These are phyloP conservation scores for Conoideocrella luteorostrata DNA, from an alignment of 2,329 filamentous ascomycete species.

Conservation along the genomic window DNA sequence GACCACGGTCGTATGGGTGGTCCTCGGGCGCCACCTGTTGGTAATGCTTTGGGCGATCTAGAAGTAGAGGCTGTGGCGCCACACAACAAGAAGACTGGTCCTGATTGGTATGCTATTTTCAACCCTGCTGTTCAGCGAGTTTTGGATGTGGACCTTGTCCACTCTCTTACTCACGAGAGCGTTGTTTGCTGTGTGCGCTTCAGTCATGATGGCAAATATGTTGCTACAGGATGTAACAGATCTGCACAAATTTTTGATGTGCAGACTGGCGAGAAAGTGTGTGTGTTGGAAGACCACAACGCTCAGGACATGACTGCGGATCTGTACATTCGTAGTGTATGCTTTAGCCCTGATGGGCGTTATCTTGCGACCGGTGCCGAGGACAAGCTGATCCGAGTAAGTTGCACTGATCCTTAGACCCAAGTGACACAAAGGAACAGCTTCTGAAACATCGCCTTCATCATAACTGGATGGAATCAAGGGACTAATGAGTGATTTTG, in stretches of 20 bases:
- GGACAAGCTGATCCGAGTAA: conserved; percentile 91
- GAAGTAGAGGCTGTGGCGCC: conserved; percentile 80
- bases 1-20: conserved; percentile 52
- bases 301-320: conserved; percentile 78
- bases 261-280: conserved; percentile 76
- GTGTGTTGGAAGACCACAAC: conserved; percentile 80
- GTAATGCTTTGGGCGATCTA: conserved; percentile 71
- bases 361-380: conserved; percentile 94
- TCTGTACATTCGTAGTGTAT: conserved; percentile 94
- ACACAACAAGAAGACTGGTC: conserved; percentile 80
- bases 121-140: conserved; percentile 85
- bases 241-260: conserved; percentile 99
- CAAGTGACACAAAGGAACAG: no score
- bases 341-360: conserved; percentile 94
- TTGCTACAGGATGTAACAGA: conserved; percentile 94
- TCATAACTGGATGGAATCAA: not conserved
- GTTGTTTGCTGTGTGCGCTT: conserved; percentile 98
- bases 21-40: conserved; percentile 43
- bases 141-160: conserved; percentile 87
- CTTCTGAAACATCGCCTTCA: no score
- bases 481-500: conserved; percentile 10
- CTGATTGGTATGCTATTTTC: conserved; percentile 96
- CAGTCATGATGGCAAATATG: conserved; percentile 89
- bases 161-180: conserved; percentile 88
- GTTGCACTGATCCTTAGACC: no score